Percentiles rank a stretch among this genome's conserved stretches.
Evolutionary conservation across 1,139 yeast species (phyloP).

Genomic region (Schwanniomyces etchellsii): DNA sequence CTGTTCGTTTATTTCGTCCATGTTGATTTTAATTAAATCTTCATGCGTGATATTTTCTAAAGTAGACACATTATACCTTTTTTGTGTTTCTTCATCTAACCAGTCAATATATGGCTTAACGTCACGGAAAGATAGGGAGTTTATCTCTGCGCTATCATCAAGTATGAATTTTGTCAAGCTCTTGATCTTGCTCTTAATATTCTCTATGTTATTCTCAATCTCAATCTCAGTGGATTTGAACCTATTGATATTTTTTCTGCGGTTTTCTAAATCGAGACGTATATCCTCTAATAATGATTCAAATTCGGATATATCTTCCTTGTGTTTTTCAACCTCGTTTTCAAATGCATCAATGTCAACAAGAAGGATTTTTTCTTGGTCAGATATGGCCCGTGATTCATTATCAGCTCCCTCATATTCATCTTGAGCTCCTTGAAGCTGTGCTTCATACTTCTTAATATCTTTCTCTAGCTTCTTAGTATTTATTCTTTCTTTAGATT

Average conservation of each 20-base stretch:
- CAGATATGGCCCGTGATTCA: slow-evolving; percentile 15
- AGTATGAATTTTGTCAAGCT: slow-evolving; percentile 36
- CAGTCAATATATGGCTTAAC: slow-evolving; percentile 44
- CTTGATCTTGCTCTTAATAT: slow-evolving; percentile 38
- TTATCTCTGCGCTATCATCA: slow-evolving; percentile 32
- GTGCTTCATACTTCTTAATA: slow-evolving; percentile 46
- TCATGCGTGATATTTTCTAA: slow-evolving; percentile 45
- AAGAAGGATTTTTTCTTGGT: background rate
- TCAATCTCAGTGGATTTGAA: slow-evolving; percentile 69
- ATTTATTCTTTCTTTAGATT: slow-evolving; percentile 58
- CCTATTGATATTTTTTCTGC: slow-evolving; percentile 50
- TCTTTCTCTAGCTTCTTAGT: slow-evolving; percentile 65
- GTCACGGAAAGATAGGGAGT: slow-evolving; percentile 45
- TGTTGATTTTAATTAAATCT: slow-evolving; percentile 47
- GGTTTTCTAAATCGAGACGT: slow-evolving; percentile 34
- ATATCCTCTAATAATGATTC: slow-evolving; percentile 8
- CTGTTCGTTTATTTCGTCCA: slow-evolving; percentile 45
- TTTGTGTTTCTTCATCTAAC: slow-evolving; percentile 37
- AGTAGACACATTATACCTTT: slow-evolving; percentile 26
- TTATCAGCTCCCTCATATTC: slow-evolving; percentile 25
- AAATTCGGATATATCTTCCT: slow-evolving; percentile 17
- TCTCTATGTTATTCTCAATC: slow-evolving; percentile 59
- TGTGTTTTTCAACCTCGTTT: slow-evolving; percentile 26
- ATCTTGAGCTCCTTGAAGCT: slow-evolving; percentile 38
- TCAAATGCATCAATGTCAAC: slow-evolving; percentile 12